Conservation (phyloP, 129 eudicot species). For the Lactuca saligna region DNA sequence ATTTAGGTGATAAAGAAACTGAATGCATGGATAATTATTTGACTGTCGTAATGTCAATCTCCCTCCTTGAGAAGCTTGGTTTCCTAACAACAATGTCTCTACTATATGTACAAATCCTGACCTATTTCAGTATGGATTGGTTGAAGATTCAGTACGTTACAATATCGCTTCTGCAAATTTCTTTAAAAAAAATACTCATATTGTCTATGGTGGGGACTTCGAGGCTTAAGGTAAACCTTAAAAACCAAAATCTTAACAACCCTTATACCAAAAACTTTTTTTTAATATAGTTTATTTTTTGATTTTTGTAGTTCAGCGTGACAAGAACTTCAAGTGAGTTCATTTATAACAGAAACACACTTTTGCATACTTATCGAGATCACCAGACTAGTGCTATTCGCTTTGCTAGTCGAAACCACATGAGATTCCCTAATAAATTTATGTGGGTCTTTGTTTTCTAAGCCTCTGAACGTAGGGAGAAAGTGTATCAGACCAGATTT, state of each 20-base stretch:
- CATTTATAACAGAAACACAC: constrained; percentile 59
- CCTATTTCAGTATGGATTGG: constrained; percentile 56
- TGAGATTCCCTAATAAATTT: too few relatives aligned
- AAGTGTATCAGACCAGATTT: too few relatives aligned
- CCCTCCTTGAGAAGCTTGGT: constrained; percentile 50
- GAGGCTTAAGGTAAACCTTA: constrained; percentile 55
- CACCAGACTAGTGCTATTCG: constrained; percentile 73
- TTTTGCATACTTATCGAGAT: constrained; percentile 66
- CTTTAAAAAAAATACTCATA: constrained; percentile 54
- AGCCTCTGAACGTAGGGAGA: too few relatives aligned
- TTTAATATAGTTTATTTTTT: not conserved
- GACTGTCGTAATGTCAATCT: constrained; percentile 39
- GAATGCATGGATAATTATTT: constrained; percentile 46
- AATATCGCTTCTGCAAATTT: constrained; percentile 42
- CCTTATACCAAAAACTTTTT: not conserved
- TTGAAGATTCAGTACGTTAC: constrained; percentile 40
- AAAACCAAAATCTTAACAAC: not conserved
- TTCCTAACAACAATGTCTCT: constrained; percentile 46
- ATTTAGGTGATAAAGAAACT: constrained; percentile 44
- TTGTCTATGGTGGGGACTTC: constrained; percentile 84
- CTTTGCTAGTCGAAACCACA: constrained; percentile 79
- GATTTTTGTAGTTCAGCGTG: constrained; percentile 63
- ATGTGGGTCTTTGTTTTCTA: too few relatives aligned
- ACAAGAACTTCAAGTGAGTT: constrained; percentile 62
- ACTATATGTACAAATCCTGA: constrained; percentile 31